Evolutionary conservation across 1,284 basidiomycete species (phyloP), one percentile per base, ranked within the genome.

Genomic region (Leccinum fuscescens): DNA sequence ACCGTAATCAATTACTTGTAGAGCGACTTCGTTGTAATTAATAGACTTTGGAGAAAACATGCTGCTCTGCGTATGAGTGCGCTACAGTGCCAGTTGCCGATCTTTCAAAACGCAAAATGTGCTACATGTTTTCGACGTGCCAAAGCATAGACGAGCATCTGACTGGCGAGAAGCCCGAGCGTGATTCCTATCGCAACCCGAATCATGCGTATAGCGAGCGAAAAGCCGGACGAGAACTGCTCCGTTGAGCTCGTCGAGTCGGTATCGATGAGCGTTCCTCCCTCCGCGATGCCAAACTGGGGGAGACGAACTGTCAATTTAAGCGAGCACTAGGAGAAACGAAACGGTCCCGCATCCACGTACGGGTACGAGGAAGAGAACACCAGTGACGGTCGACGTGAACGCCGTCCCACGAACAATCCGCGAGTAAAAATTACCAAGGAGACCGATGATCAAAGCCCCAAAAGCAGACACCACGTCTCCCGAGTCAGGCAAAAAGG

Each of bases 171-270:
- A 50, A 94, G 77, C 3, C 92, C 92, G 58, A 93, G 86, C 8
- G 91, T 92, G 54, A 93, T 90, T 51, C 92, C 93, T 64, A 90
- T 89, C n/a, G 92, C 90, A 17, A 94, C 90, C 65, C 89, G 86
- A 54, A 94, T 88, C 92, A 93, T 90, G 22, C 87, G 82, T 56
- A 90, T 70, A 42, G 86, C 88, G 20, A 91, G 77, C 50, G 84
- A 82, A 68, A 90, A 87, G 17, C 86, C 85, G 64, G 79, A 83
- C 7, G 84, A 85, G 68, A 90, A 90, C 68, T 89, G 86, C 62
- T 63, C 70, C 17, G 86, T 84, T 11, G 83, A 84, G 50, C 77
- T 42, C 39, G 39, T 86, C 55, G 80, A 80, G 68, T 85, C 89
- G 14, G 80, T 84, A 71, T 88, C 86, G 15, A 89, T 86, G 33